These are phyloP conservation scores for Polygonum maritimum DNA, from an alignment of 148 eudicot species.

Conservation along the genomic window DNA sequence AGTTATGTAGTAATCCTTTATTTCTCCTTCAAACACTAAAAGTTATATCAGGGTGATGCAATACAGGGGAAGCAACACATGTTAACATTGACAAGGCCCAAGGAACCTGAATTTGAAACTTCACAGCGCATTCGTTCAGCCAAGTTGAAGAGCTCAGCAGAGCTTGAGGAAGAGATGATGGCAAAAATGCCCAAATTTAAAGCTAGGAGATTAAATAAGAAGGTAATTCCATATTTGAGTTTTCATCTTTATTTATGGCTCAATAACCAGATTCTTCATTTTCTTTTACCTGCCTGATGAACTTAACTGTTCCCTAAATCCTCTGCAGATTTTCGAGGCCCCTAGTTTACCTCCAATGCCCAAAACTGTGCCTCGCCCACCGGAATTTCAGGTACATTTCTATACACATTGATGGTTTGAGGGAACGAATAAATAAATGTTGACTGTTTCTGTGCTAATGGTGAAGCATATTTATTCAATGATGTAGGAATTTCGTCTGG, in stretches of 20 bases:
- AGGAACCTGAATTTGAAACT: constrained; percentile 85
- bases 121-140: constrained; percentile 67
- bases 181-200: constrained; percentile 94
- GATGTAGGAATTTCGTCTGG: constrained; percentile 67
- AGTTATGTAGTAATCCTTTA: not conserved
- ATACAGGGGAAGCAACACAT: constrained; percentile 38
- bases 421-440: not conserved
- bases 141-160: constrained; percentile 77
- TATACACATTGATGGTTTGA: not conserved
- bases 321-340: constrained; percentile 63
- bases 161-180: constrained; percentile 96
- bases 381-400: constrained; percentile 65
- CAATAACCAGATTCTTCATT: not conserved
- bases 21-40: not conserved
- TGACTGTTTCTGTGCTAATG: not conserved
- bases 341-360: constrained; percentile 56
- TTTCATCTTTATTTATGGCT: not conserved
- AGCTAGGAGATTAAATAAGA: constrained; percentile 81
- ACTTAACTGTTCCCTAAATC: not conserved
- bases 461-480: not conserved
- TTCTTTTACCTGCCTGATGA: not conserved
- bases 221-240: constrained; percentile 28
- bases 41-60: not conserved
- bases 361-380: constrained; percentile 63
- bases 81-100: constrained; percentile 77